These are phyloP conservation scores for Ceratocystis cubensis DNA, from an alignment of 2,329 filamentous ascomycete genomes.

Conservation along the genomic window DNA sequence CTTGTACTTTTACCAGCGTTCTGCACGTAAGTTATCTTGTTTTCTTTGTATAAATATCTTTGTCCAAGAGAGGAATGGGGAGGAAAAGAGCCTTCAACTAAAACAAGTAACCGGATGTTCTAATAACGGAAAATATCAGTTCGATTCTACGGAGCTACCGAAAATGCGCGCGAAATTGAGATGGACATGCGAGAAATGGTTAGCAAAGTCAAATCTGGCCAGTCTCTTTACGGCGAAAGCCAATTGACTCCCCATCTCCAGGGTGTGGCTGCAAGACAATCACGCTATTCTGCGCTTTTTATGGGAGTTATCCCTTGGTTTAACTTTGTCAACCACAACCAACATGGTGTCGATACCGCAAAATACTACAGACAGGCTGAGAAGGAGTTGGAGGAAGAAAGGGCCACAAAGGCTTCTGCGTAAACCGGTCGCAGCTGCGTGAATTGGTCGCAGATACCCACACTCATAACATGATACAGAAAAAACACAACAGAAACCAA, in stretches of 20 bases:
- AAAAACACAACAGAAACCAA: conserved; percentile 11
- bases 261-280: conserved; percentile 83
- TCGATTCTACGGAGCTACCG: conserved; percentile 88
- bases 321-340: conserved; percentile 92
- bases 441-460: not conserved
- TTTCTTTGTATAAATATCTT: not conserved
- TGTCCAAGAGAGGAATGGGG: not conserved
- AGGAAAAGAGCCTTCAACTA: not conserved
- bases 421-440: conserved; percentile 10
- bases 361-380: conserved; percentile 98
- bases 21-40: conserved; percentile 50
- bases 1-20: conserved; percentile 73
- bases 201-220: conserved; percentile 80
- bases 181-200: conserved; percentile 99
- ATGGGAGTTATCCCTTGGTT: conserved; percentile 85
- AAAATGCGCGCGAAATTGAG: conserved; percentile 83
- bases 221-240: conserved; percentile 77
- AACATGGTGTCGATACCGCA: conserved; percentile 94
- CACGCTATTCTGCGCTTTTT: conserved; percentile 76
- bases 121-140: conserved; percentile 39
- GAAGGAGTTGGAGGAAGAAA: conserved; percentile 76
- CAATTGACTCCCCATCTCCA: conserved; percentile 77
- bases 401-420: conserved; percentile 19
- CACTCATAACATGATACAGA: conserved; percentile 2
- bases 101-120: not conserved